Evolutionary conservation across 441 rosid genomes (phyloP), one percentile per base, ranked within the genome.

Genomic region (Adansonia grandidieri): DNA sequence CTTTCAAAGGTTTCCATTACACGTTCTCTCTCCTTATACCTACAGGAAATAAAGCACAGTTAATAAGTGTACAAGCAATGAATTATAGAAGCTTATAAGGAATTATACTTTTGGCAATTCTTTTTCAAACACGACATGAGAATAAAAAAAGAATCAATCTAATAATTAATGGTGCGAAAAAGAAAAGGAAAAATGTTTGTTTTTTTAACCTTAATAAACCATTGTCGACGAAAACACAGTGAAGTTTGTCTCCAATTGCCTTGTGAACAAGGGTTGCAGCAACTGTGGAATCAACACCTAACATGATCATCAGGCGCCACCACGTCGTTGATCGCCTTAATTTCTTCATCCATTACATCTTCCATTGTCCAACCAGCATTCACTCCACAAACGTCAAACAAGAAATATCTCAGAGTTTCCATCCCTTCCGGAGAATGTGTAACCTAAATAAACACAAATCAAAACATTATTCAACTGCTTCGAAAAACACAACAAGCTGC

Each of bases 191-290:
- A n/a, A 8, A 1, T 10, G 37, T 9, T 15, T 74, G 45, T 44
- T 45, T 62, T 86, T 64, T 86, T 84, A 73, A 89, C 99, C 99
- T 92, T 75, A 94, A 81, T 19, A 94, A 86, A 47, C 99, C 98
- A 68, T 94, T 94, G 83, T 94, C 98, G 42, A 96, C 97, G 77
- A 96, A 91, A 84, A 92, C 80, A 80, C 97, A 96, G 77, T 96
- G 99, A 82, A 94, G 97, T 86, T 97, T 87, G 48, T 91, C 88
- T 56, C 98, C 97, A 81, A 94, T 94, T 42, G 99, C 98, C 87
- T 85, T 94, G 77, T 94, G 97, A 82, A 96, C 97, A 81, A 96
- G 97, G 77, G 96, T 90, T 28, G 97, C 99, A 0, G 97, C 97
- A 81, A 96, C 97, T 15, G 99, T 91, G 45, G 98, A 96, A 88